Percentiles rank a stretch among this genome's conserved stretches.
Evolutionary conservation across 179 eudicot genomes (phyloP).

Genomic region (Beta corolliflora): DNA sequence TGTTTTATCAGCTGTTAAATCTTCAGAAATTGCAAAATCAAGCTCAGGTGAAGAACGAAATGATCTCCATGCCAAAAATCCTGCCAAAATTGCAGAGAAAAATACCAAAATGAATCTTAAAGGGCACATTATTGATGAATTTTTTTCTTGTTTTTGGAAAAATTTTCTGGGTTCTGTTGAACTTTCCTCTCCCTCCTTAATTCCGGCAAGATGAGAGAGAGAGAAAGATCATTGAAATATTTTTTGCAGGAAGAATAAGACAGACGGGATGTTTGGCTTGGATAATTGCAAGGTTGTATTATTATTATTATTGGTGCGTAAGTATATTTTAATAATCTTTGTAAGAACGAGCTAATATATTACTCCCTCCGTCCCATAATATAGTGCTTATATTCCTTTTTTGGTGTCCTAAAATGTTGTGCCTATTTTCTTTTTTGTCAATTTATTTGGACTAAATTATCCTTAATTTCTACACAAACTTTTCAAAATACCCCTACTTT

Average conservation of each 20-base stretch:
- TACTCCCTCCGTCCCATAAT: too few relatives aligned
- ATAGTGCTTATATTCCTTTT: too few relatives aligned
- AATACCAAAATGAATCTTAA: conserved; percentile 73
- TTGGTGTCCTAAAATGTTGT: too few relatives aligned
- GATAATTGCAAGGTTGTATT: conserved; percentile 14
- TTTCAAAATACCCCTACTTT: too few relatives aligned
- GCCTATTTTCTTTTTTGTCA: too few relatives aligned
- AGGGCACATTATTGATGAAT: conserved; percentile 58
- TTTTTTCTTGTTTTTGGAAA: neutral
- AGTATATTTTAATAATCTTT: neutral
- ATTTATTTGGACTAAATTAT: too few relatives aligned
- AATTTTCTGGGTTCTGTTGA: neutral
- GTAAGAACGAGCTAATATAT: conserved; percentile 11
- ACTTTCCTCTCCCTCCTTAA: neutral
- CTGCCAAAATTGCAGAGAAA: conserved; percentile 76
- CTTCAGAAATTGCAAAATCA: conserved; percentile 27
- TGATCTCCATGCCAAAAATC: conserved; percentile 69
- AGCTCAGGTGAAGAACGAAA: conserved; percentile 37
- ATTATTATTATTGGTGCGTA: conserved; percentile 4
- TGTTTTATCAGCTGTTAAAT: conserved; percentile 25
- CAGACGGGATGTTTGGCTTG: neutral
- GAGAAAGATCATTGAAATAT: conserved; percentile 14
- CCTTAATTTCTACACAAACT: too few relatives aligned
- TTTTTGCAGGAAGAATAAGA: conserved; percentile 21
- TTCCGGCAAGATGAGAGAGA: conserved; percentile 3